Percentiles rank a stretch among this genome's conserved stretches.
These are phyloP conservation scores for Paecilomyces dactylethromorphus DNA, from an alignment of 2,329 filamentous ascomycete species.

Conservation along the genomic window DNA sequence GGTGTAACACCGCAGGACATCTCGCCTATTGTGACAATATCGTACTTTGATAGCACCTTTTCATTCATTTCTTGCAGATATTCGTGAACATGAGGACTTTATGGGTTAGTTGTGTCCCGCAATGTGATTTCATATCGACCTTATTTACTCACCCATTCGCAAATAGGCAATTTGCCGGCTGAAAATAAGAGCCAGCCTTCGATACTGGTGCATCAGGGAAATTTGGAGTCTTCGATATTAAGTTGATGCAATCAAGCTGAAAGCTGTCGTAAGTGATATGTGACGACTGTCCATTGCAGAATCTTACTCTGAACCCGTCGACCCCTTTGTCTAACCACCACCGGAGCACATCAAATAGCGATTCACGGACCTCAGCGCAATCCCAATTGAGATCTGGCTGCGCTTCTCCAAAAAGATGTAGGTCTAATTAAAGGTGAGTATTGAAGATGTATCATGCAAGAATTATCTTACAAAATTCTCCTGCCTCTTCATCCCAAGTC, in stretches of 20 bases:
- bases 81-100: conserved; percentile 31
- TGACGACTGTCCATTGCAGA: background rate
- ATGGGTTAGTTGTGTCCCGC: conserved; percentile 7
- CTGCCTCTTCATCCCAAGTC: conserved; percentile 58
- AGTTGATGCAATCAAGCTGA: conserved; percentile 55
- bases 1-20: conserved; percentile 27
- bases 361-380: conserved; percentile 54
- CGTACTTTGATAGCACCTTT: conserved; percentile 27
- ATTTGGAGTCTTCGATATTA: conserved; percentile 54
- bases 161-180: conserved; percentile 52
- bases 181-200: conserved; percentile 37
- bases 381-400: conserved; percentile 80
- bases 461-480: conserved; percentile 51
- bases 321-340: conserved; percentile 72
- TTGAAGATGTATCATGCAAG: background rate
- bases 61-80: conserved; percentile 30
- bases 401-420: conserved; percentile 62
- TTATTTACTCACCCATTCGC: conserved; percentile 48
- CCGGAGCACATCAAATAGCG: conserved; percentile 61
- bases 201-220: conserved; percentile 43
- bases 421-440: conserved; percentile 25
- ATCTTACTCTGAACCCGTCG: conserved; percentile 57
- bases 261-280: background rate
- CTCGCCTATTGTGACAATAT: conserved; percentile 36
- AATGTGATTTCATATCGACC: background rate